phyloP scores from a whole-genome alignment of 257 asterid species.

The Schizonepeta tenuifolia region DNA sequence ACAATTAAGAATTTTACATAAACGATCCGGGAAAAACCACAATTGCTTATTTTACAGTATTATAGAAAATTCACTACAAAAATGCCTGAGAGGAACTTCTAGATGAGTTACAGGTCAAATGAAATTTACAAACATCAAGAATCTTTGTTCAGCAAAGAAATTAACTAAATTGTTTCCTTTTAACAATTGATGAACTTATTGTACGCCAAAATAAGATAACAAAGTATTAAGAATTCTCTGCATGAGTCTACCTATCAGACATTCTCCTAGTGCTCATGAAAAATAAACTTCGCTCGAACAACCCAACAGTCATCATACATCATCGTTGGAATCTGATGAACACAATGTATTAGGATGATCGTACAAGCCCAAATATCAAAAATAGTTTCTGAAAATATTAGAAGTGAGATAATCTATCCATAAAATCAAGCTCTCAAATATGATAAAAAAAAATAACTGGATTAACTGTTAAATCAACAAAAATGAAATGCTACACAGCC shows the following conservation, averaged over 20 bases:
- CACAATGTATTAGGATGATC: constrained; percentile 63
- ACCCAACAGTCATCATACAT: constrained; percentile 77
- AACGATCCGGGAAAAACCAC: neutral
- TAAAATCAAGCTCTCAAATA: constrained; percentile 26
- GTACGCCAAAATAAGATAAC: constrained; percentile 25
- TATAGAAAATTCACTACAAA: constrained; percentile 1
- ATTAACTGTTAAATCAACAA: constrained; percentile 25
- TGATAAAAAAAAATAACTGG: constrained; percentile 14
- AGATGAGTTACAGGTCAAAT: neutral
- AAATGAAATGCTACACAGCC: constrained; percentile 29
- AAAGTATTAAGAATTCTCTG: constrained; percentile 26
- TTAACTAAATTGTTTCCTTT: constrained; percentile 14
- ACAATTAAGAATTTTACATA: constrained; percentile 15
- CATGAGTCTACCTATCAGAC: constrained; percentile 44
- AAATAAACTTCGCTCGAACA: constrained; percentile 51
- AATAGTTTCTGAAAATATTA: constrained; percentile 26
- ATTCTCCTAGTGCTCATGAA: constrained; percentile 53
- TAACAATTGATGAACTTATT: constrained; percentile 25
- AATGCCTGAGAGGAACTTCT: neutral
- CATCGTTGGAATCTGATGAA: constrained; percentile 81
- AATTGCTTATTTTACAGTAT: neutral
- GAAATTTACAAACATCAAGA: constrained; percentile 29
- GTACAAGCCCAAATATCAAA: constrained; percentile 37
- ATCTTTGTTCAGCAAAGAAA: constrained; percentile 15
- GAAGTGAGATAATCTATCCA: constrained; percentile 5